These are phyloP conservation scores for Aureobasidium musti DNA, from an alignment of 2,329 filamentous ascomycete species.

Conservation along the genomic window DNA sequence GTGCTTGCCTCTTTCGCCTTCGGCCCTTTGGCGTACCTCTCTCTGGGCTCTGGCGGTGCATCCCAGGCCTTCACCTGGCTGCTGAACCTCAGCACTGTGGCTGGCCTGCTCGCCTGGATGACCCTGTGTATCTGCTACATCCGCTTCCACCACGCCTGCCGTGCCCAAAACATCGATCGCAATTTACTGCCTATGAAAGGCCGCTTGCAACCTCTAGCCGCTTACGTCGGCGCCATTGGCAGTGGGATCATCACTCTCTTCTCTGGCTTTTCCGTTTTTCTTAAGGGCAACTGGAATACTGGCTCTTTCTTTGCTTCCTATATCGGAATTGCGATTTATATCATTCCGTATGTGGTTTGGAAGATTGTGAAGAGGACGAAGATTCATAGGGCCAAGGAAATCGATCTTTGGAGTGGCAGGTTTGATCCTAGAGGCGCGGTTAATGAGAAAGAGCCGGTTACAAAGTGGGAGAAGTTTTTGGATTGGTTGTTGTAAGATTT, in stretches of 20 bases:
- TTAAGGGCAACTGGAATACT: constrained; percentile 43
- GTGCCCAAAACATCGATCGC: constrained; percentile 44
- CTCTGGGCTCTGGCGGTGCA: constrained; percentile 35
- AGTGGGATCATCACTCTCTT: constrained; percentile 38
- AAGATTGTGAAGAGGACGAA: constrained; percentile 46
- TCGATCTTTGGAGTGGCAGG: constrained; percentile 38
- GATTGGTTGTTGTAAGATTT: constrained; percentile 27
- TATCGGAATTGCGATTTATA: constrained; percentile 45
- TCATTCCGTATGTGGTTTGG: constrained; percentile 48
- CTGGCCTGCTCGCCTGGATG: constrained; percentile 35
- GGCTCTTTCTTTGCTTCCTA: constrained; percentile 47
- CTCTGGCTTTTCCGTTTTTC: constrained; percentile 40
- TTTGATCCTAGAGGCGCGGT: constrained; percentile 10
- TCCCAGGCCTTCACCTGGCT: constrained; percentile 37
- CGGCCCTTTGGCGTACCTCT: constrained; percentile 50
- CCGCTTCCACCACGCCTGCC: constrained; percentile 49
- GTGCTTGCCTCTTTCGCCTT: constrained; percentile 48
- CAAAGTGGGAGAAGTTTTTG: constrained; percentile 25
- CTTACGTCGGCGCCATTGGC: constrained; percentile 32
- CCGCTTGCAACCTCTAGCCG: constrained; percentile 42
- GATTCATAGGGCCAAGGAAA: constrained; percentile 35
- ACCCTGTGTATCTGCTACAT: constrained; percentile 49
- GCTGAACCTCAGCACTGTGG: constrained; percentile 34
- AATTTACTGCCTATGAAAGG: constrained; percentile 44
- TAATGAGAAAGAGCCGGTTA: constrained; percentile 12